Evolutionary conservation across 441 rosid genomes (phyloP).

Genomic region (Jatropha multifida): DNA sequence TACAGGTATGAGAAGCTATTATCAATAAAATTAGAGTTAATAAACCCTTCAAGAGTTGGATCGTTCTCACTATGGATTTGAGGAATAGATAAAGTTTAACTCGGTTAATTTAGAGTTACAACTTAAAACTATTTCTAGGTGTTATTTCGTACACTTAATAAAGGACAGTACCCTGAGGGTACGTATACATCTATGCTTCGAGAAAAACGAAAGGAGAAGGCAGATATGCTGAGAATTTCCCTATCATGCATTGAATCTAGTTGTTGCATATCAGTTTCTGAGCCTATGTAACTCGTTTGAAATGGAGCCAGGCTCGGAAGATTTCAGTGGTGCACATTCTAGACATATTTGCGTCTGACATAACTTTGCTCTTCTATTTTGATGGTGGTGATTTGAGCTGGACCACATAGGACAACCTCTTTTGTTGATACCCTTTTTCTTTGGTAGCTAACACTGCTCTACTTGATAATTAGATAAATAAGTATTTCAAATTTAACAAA

Average conservation of each 20-base stretch:
- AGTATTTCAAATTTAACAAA: not conserved
- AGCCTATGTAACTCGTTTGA: constrained; percentile 25
- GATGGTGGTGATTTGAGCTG: constrained; percentile 32
- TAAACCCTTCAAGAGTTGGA: not conserved
- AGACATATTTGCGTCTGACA: constrained; percentile 19
- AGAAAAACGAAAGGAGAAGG: constrained; percentile 31
- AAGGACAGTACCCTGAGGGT: not conserved
- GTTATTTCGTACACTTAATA: not conserved
- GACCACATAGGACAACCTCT: constrained; percentile 33
- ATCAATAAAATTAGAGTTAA: not conserved
- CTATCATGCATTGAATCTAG: constrained; percentile 22
- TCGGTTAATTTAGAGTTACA: not conserved
- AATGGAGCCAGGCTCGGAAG: constrained; percentile 18
- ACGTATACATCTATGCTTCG: not conserved
- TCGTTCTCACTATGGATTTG: not conserved
- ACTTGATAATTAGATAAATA: constrained; percentile 13
- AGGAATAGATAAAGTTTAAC: not conserved
- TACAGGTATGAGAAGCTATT: too few relatives aligned
- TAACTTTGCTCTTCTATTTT: not conserved
- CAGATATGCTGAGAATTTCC: constrained; percentile 33
- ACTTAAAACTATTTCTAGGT: not conserved
- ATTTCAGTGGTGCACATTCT: constrained; percentile 28
- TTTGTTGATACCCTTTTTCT: constrained; percentile 11
- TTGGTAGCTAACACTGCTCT: constrained; percentile 2
- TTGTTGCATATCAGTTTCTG: constrained; percentile 26